Base-by-base conservation (phyloP, 805 yeast genomes). In the Barnettozyma populi region DNA sequence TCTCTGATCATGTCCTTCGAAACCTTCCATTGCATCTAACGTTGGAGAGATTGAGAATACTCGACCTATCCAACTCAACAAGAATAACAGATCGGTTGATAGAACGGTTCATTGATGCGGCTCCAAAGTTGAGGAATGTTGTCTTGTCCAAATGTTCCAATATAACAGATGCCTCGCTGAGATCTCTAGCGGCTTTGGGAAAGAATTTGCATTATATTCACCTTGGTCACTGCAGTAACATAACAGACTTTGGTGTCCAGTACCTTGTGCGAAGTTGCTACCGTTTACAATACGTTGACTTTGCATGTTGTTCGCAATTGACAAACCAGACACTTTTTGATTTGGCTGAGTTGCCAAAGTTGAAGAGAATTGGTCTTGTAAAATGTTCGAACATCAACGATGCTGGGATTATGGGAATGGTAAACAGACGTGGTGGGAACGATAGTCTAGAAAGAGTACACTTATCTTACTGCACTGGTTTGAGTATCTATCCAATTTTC, bases 361-460 rank as follows among this genome's bases (percentile, higher is more conserved):
- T 92, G 56, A 79, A 94, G 57, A 78, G 99, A 66, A 90, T 92
- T 41, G 99, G 99, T 0, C 72, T 92, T 43, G 99, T 94, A 21
- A 92, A 90, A 64, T 92, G 99, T 66, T 76, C 79, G 18, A 80
- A 86, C 60, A 88, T 92, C 56, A 85, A 95, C 5, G 97, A 92
- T 64, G 80, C 77, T 42, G 97, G 98, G 1, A 75, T 86, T 44
- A 70, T 76, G 54, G 84, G 78, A 54, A 76, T 79, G 67, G 92
- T 79, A 36, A 79, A 77, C 56, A 75, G 80, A 52, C 74, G 87
- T 47, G 86, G 86, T 9, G 75, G 75, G 48, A 89, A 84, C 53
- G 95, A 86, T 62, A 82, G 94, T 38, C 71, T 92, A 46, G 98
- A 94, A 68, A 78, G 99, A 52, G 90, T 94, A 9, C 99, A 92